Percentiles rank a stretch among this genome's conserved stretches.
Evolutionary conservation across 805 yeast genomes (phyloP).

Genomic region (Saturnispora silvae): DNA sequence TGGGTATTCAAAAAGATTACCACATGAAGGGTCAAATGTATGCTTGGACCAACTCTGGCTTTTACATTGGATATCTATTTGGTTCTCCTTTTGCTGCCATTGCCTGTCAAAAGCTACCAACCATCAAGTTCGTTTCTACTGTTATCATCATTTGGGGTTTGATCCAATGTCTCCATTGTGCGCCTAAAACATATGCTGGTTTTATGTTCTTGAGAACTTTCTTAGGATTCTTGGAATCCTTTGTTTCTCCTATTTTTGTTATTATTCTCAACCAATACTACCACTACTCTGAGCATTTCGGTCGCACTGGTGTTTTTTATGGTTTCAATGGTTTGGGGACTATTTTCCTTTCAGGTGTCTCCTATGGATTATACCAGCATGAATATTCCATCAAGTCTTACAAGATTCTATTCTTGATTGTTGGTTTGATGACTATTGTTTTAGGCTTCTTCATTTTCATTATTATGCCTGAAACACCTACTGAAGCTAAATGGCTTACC

Average conservation of each 20-base stretch:
- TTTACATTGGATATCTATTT: conserved; percentile 35
- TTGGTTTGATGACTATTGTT: conserved; percentile 48
- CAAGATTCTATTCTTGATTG: conserved; percentile 48
- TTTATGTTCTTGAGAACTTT: conserved; percentile 36
- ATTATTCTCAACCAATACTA: conserved; percentile 24
- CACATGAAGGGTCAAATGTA: conserved; percentile 34
- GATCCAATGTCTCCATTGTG: conserved; percentile 38
- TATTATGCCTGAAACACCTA: conserved; percentile 29
- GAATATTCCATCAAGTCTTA: conserved; percentile 35
- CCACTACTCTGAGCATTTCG: conserved; percentile 20
- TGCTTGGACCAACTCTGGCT: conserved; percentile 34
- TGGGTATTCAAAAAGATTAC: conserved; percentile 32
- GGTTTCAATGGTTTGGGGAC: conserved; percentile 35
- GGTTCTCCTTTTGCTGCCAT: conserved; percentile 33
- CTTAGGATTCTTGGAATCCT: conserved; percentile 33
- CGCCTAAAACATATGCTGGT: conserved; percentile 34
- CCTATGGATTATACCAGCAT: conserved; percentile 33
- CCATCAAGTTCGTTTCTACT: conserved; percentile 27
- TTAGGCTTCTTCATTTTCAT: conserved; percentile 37
- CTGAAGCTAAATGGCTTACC: conserved; percentile 26
- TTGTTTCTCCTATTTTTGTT: conserved; percentile 26
- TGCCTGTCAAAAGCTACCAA: conserved; percentile 30
- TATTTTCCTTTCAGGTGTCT: conserved; percentile 40
- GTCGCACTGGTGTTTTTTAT: conserved; percentile 19
- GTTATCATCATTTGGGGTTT: conserved; percentile 38